Evolutionary conservation across 306 rosid species (phyloP).

Genomic region (Cajanus cajan): DNA sequence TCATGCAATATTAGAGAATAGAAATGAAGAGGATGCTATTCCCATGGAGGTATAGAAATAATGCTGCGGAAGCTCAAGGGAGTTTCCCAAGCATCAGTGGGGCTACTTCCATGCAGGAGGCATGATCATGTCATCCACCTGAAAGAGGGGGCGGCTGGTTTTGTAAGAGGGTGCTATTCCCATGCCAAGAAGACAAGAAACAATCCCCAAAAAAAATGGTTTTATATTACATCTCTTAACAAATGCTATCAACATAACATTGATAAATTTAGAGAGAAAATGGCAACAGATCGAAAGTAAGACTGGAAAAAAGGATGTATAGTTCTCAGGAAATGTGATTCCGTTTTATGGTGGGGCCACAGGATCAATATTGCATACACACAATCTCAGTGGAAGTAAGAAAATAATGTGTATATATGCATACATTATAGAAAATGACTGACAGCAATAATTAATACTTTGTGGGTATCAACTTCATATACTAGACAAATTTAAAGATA

Average conservation of each 20-base stretch:
- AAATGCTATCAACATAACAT: neutral
- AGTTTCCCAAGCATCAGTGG: no score
- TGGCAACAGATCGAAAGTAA: neutral
- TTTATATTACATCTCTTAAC: neutral
- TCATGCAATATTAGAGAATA: no score
- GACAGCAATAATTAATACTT: conserved; percentile 17
- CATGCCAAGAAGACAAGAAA: neutral
- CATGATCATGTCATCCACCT: no score
- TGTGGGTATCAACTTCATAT: neutral
- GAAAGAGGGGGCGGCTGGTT: no score
- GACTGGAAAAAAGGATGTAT: neutral
- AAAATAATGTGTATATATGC: neutral
- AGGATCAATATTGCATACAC: neutral
- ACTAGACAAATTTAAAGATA: neutral
- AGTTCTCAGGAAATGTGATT: neutral
- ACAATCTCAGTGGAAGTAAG: neutral
- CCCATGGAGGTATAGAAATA: no score
- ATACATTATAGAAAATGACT: neutral
- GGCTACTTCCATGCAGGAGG: no score
- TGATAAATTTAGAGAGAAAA: neutral
- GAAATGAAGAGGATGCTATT: no score
- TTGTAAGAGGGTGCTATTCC: no score
- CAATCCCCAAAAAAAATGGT: neutral
- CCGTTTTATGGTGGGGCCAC: neutral
- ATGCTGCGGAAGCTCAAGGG: no score